Evolutionary conservation across 176 grass and related monocot species (phyloP).

Genomic region (Guadua angustifolia): DNA sequence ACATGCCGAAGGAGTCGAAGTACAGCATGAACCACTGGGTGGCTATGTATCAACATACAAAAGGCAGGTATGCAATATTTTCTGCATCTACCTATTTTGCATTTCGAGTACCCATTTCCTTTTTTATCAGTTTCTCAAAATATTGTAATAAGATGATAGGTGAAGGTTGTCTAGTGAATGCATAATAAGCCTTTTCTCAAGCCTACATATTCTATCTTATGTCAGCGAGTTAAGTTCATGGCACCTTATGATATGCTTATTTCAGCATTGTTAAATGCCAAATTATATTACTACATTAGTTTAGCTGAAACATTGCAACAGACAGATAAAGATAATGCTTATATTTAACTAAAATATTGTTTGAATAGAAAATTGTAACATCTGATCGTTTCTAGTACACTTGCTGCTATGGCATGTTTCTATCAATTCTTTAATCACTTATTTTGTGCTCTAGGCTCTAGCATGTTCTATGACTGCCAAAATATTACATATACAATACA

Average conservation of each 20-base stretch:
- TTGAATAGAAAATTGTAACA: conserved; percentile 5
- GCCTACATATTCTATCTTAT: background rate
- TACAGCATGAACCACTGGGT: conserved; percentile 85
- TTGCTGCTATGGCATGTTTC: background rate
- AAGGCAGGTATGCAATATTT: conserved; percentile 74
- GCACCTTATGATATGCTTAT: background rate
- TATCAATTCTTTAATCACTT: conserved; percentile 6
- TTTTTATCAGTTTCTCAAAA: conserved; percentile 24
- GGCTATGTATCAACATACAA: conserved; percentile 92
- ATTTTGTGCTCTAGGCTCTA: conserved; percentile 10
- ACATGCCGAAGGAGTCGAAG: conserved; percentile 85
- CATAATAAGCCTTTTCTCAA: conserved; percentile 26
- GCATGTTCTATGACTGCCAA: background rate
- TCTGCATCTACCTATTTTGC: conserved; percentile 28
- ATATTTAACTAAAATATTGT: background rate
- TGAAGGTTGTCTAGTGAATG: conserved; percentile 6
- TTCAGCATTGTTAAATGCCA: background rate
- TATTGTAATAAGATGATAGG: background rate
- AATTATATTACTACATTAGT: background rate
- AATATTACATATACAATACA: background rate
- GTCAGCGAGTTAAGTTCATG: background rate
- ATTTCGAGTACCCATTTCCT: conserved; percentile 6
- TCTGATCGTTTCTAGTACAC: conserved; percentile 21
- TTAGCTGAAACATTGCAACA: conserved; percentile 35
- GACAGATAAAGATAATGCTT: background rate